These are phyloP conservation scores for Colletotrichum chlorophyti DNA, from an alignment of 2,329 filamentous ascomycete species.

Conservation along the genomic window DNA sequence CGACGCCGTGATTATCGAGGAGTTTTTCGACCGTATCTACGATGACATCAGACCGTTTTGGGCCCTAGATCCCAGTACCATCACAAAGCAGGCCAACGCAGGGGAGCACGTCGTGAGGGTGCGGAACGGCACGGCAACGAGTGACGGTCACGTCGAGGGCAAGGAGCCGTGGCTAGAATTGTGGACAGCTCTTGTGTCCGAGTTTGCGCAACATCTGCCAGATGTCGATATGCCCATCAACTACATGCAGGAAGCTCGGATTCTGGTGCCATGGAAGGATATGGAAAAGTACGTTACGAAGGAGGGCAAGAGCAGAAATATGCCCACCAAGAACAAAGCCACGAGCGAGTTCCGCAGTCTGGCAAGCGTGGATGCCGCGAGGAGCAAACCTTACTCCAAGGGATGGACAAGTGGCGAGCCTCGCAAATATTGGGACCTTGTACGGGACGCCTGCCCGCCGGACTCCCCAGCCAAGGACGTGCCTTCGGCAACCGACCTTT, in stretches of 20 bases:
- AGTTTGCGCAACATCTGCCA: conserved; percentile 61
- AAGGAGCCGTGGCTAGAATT: conserved; percentile 53
- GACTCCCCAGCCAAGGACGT: conserved; percentile 54
- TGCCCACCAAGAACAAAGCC: conserved; percentile 50
- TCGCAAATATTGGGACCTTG: conserved; percentile 62
- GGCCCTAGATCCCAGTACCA: conserved; percentile 54
- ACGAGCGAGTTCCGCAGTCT: conserved; percentile 52
- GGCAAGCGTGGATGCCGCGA: conserved; percentile 41
- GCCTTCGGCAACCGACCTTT: conserved; percentile 37
- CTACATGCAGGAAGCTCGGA: conserved; percentile 66
- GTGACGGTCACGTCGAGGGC: conserved; percentile 45
- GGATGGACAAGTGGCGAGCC: conserved; percentile 23
- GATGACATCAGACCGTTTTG: conserved; percentile 68
- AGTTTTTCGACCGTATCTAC: conserved; percentile 71
- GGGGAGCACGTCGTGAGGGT: conserved; percentile 56
- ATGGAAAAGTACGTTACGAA: conserved; percentile 57
- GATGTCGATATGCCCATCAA: conserved; percentile 74
- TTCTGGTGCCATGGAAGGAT: conserved; percentile 66
- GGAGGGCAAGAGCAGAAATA: conserved; percentile 51
- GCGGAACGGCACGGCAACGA: conserved; percentile 49
- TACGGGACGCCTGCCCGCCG: conserved; percentile 62
- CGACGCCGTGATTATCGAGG: conserved; percentile 64
- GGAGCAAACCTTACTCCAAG: conserved; percentile 39
- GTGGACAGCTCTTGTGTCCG: conserved; percentile 56
- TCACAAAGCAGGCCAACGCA: conserved; percentile 45